Evolutionary conservation across 176 grass and related monocot genomes (phyloP).

Genomic region (Carex pumila): DNA sequence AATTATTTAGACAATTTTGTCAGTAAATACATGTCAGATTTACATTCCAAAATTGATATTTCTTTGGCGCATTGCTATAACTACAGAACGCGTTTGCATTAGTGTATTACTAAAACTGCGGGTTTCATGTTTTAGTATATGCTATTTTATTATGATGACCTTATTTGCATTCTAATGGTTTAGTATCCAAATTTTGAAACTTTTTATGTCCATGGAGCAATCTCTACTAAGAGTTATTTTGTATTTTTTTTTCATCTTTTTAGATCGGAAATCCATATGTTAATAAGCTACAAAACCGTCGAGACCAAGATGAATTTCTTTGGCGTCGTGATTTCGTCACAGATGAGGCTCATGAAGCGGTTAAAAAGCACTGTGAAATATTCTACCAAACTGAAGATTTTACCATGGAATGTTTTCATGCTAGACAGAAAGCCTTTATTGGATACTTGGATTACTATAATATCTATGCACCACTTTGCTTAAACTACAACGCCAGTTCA

Average conservation of each 20-base stretch:
- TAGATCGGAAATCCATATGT: constrained; percentile 28
- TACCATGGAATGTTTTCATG: not conserved
- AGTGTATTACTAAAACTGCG: not conserved
- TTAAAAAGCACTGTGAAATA: constrained; percentile 10
- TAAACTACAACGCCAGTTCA: not conserved
- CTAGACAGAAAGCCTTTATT: not conserved
- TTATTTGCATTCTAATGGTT: not conserved
- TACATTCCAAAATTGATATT: not conserved
- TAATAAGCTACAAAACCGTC: constrained; percentile 3
- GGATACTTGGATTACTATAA: constrained; percentile 11
- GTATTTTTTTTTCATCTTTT: not conserved
- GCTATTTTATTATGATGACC: not conserved
- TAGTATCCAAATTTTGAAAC: not conserved
- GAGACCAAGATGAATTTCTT: not conserved
- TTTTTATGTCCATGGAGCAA: no score
- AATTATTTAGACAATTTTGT: not conserved
- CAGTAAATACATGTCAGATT: not conserved
- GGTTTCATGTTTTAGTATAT: not conserved
- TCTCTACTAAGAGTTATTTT: not conserved
- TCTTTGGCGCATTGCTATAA: not conserved
- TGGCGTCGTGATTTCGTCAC: constrained; percentile 23
- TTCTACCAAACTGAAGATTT: not conserved
- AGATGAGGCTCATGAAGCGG: not conserved
- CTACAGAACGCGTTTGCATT: not conserved
- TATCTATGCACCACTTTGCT: constrained; percentile 22